A percentile compares a stretch with the other conserved stretches of the same genome.
Evolutionary conservation across 371 early-diverging fungal genomes (phyloP).

Genomic region (Apophysomyces ossiformis): DNA sequence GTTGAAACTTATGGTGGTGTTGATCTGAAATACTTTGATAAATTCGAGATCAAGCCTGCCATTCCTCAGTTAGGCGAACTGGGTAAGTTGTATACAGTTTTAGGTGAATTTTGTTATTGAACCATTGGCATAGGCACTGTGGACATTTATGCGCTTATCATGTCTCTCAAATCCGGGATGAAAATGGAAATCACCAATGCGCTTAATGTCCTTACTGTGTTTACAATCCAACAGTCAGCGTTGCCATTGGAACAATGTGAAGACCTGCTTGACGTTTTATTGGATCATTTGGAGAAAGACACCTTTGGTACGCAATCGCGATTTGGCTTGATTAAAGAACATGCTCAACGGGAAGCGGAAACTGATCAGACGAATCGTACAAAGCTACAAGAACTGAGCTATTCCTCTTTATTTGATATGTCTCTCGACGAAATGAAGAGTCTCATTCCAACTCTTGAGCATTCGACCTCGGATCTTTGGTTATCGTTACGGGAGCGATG

Average conservation of each 20-base stretch:
- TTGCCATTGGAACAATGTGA: constrained; percentile 52
- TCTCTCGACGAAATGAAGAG: constrained; percentile 61
- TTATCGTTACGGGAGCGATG: constrained; percentile 50
- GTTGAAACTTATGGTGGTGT: constrained; percentile 79
- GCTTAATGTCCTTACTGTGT: constrained; percentile 68
- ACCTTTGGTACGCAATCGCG: constrained; percentile 36
- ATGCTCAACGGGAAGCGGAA: neutral
- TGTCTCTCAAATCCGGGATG: constrained; percentile 79
- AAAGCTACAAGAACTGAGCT: constrained; percentile 26
- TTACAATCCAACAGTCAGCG: constrained; percentile 41
- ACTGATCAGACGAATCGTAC: neutral
- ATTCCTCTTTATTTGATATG: constrained; percentile 61
- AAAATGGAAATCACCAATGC: constrained; percentile 76
- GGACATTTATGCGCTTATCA: constrained; percentile 75
- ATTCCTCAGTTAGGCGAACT: constrained; percentile 64
- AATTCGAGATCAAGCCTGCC: constrained; percentile 59
- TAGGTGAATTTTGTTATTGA: neutral
- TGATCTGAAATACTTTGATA: constrained; percentile 69
- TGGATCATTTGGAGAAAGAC: constrained; percentile 56
- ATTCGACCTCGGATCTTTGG: constrained; percentile 51
- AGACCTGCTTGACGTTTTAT: constrained; percentile 56
- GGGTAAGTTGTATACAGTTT: constrained; percentile 33
- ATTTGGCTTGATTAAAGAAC: constrained; percentile 13
- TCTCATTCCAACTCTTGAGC: constrained; percentile 46
- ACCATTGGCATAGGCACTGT: constrained; percentile 53